These are phyloP conservation scores for Pyrenophora graminea DNA, from an alignment of 2,329 filamentous ascomycete species.

Conservation along the genomic window DNA sequence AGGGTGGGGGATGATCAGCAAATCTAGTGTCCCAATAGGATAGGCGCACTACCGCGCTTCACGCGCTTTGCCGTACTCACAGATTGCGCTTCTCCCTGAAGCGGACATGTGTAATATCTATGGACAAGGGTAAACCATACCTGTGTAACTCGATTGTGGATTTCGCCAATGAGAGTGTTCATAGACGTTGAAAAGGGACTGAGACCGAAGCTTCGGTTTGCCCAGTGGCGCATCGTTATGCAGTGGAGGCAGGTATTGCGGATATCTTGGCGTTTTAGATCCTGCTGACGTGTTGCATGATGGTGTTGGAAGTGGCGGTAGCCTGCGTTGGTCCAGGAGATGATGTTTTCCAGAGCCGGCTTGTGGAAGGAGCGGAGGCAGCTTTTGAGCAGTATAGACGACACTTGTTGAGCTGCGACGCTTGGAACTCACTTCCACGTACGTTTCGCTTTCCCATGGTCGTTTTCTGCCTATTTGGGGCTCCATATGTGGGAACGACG, in stretches of 20 bases:
- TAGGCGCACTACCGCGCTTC: conserved; percentile 12
- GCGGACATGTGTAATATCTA: conserved; percentile 9
- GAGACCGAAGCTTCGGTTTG: conserved; percentile 23
- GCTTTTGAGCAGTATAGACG: conserved; percentile 14
- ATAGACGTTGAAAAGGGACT: conserved; percentile 28
- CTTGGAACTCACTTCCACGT: conserved; percentile 19
- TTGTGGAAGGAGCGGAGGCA: conserved; percentile 36
- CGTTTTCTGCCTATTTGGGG: conserved; percentile 35
- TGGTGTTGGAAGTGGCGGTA: conserved; percentile 31
- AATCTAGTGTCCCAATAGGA: conserved; percentile 14
- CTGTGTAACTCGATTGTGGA: conserved; percentile 14
- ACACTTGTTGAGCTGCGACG: conserved; percentile 22
- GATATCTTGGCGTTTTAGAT: conserved; percentile 10
- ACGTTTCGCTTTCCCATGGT: conserved; percentile 36
- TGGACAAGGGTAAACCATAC: conserved; percentile 18
- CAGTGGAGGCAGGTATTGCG: conserved; percentile 9
- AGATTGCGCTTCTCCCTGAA: conserved; percentile 11
- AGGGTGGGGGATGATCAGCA: no score
- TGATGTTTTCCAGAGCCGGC: conserved; percentile 30
- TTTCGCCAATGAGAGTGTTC: conserved; percentile 19
- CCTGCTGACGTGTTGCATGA: conserved; percentile 22
- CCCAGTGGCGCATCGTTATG: conserved; percentile 8
- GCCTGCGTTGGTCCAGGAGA: conserved; percentile 22
- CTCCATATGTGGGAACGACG: conserved; percentile 35
- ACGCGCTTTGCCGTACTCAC: not conserved